Conservation (phyloP, 2,329 filamentous ascomycete species). For the Clarireedia hainanense region DNA sequence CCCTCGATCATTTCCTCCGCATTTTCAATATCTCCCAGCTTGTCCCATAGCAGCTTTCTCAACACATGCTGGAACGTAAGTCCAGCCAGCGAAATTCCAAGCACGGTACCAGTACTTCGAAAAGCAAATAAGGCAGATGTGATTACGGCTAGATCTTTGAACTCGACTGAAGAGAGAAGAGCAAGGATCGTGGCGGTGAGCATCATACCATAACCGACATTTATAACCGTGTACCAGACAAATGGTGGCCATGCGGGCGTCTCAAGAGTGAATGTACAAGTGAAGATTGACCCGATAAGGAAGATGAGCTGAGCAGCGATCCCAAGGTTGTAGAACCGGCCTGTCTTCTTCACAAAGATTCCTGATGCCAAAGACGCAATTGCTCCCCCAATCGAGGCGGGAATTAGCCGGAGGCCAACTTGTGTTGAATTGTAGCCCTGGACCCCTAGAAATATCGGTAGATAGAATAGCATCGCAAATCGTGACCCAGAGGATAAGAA, state of each 20-base stretch:
- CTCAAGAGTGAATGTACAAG: conserved; percentile 45
- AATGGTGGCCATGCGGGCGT: conserved; percentile 44
- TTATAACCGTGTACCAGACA: conserved; percentile 42
- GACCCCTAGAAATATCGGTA: conserved; percentile 68
- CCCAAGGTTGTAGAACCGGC: conserved; percentile 62
- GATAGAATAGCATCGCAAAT: conserved; percentile 55
- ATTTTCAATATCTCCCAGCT: conserved; percentile 7
- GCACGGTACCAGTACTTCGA: conserved; percentile 61
- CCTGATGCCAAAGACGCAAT: conserved; percentile 53
- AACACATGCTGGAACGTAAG: conserved; percentile 13
- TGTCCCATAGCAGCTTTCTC: conserved; percentile 6
- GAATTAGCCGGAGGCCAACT: conserved; percentile 58
- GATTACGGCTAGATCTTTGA: conserved; percentile 62
- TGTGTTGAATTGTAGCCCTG: conserved; percentile 52
- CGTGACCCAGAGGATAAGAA: conserved; percentile 59
- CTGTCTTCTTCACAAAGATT: conserved; percentile 58
- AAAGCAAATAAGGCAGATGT: conserved; percentile 74
- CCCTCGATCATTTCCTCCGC: not conserved
- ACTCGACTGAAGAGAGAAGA: conserved; percentile 58
- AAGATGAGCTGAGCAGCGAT: conserved; percentile 35
- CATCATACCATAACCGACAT: conserved; percentile 49
- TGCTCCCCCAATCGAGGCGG: conserved; percentile 54
- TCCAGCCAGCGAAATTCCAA: conserved; percentile 43
- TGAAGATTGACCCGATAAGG: conserved; percentile 42
- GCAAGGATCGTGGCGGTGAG: conserved; percentile 64